Evolutionary conservation across 192 early-diverging fungal genomes (phyloP).

Genomic region (Spizellomyces punctatus): DNA sequence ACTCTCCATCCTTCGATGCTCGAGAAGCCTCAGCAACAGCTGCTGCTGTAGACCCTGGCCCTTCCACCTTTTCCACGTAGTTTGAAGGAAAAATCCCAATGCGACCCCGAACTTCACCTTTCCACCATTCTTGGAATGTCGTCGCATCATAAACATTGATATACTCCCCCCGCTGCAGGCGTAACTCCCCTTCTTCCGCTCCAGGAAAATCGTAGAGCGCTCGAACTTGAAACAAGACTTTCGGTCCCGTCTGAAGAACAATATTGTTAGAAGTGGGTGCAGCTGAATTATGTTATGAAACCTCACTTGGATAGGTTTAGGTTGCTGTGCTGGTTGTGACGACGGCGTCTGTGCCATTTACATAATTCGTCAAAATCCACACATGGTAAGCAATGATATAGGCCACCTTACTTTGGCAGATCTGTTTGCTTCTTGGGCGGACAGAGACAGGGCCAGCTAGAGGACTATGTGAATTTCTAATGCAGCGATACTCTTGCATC

Average conservation of each 20-base stretch:
- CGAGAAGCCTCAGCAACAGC: conserved; percentile 16
- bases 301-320: neutral
- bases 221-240: conserved; percentile 76
- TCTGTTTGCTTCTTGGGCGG: conserved; percentile 46
- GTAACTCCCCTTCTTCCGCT: conserved; percentile 88
- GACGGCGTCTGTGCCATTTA: neutral
- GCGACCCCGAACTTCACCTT: conserved; percentile 82
- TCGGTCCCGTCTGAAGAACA: conserved; percentile 20
- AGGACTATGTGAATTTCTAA: no score
- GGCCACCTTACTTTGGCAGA: neutral
- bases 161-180: conserved; percentile 84
- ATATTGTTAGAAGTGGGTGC: no score
- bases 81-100: conserved; percentile 97
- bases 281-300: neutral
- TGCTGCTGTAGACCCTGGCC: conserved; percentile 1
- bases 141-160: conserved; percentile 89
- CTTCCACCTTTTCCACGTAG: conserved; percentile 74
- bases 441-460: conserved; percentile 81
- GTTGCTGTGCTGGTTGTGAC: conserved; percentile 12
- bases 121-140: conserved; percentile 98
- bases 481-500: no score
- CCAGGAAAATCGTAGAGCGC: conserved; percentile 94
- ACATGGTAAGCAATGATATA: no score
- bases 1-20: conserved; percentile 12
- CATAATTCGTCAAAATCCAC: neutral